A percentile compares a stretch with the other conserved stretches of the same genome.
phyloP scores from a whole-genome alignment of 768 basidiomycete species.

The Lactarius quietus region DNA sequence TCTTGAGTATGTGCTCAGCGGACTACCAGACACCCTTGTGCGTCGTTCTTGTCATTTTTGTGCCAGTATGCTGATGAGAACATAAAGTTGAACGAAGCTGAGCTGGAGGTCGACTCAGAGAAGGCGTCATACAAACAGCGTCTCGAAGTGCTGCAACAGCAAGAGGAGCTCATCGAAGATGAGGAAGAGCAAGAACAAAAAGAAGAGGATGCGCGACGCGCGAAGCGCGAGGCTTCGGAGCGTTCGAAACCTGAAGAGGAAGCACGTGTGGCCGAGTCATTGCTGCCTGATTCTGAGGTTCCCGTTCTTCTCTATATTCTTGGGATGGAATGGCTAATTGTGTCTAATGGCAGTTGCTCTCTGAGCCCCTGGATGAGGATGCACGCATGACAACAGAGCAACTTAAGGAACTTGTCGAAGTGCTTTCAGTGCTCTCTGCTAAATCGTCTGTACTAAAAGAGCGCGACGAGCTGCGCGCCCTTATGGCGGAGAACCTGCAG shows the following conservation, averaged over 20 bases:
- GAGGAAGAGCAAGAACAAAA: conserved; percentile 98
- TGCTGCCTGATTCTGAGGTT: conserved; percentile 85
- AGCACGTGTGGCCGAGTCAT: conserved; percentile 70
- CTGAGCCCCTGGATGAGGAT: conserved; percentile 56
- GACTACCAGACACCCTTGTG: conserved; percentile 92
- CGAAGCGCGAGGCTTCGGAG: conserved; percentile 76
- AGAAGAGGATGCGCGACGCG: conserved; percentile 87
- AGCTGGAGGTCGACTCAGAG: conserved; percentile 92
- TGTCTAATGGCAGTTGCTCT: conserved; percentile 46
- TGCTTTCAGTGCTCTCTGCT: conserved; percentile 84
- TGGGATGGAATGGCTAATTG: background rate
- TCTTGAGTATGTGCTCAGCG: conserved; percentile 86
- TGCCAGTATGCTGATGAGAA: conserved; percentile 4
- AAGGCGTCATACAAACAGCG: conserved; percentile 97
- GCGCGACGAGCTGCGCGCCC: conserved; percentile 79
- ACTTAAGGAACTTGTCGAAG: conserved; percentile 89
- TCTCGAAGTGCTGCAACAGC: conserved; percentile 94
- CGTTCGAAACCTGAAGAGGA: conserved; percentile 53
- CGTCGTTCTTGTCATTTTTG: conserved; percentile 29
- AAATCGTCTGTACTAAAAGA: conserved; percentile 96
- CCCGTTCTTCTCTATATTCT: background rate
- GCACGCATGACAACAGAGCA: conserved; percentile 99
- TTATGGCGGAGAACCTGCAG: conserved; percentile 94
- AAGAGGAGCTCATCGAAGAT: conserved; percentile 99
- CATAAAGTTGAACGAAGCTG: conserved; percentile 88